phyloP scores from a whole-genome alignment of 148 eudicot species.

The Nepenthes mirabilis region DNA sequence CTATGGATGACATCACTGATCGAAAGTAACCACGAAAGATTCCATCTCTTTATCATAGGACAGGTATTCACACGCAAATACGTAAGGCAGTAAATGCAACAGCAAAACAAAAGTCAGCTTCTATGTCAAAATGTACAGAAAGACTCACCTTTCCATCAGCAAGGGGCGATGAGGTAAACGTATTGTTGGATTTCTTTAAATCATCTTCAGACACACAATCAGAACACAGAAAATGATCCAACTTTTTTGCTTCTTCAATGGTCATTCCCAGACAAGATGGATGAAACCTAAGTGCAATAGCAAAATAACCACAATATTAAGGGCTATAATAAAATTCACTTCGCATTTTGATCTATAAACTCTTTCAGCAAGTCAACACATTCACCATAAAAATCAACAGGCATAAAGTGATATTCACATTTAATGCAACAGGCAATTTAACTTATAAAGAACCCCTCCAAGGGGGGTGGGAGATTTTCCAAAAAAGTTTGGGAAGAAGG shows the following conservation, averaged over 20 bases:
- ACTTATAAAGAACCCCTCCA: too few species aligned
- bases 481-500: too few species aligned
- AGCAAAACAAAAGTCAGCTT: too few species aligned
- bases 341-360: neutral
- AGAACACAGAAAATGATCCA: slow-evolving; percentile 77
- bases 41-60: too few species aligned
- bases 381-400: too few species aligned
- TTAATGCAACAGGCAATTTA: too few species aligned
- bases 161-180: slow-evolving; percentile 5
- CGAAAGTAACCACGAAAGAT: too few species aligned
- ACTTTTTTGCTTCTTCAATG: slow-evolving; percentile 83
- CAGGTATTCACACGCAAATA: too few species aligned
- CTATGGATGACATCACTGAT: too few species aligned
- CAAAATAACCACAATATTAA: neutral
- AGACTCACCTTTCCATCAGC: slow-evolving; percentile 59
- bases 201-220: slow-evolving; percentile 67
- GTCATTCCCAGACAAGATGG: slow-evolving; percentile 92
- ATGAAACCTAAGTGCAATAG: slow-evolving; percentile 56
- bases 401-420: too few species aligned
- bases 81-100: too few species aligned
- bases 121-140: neutral
- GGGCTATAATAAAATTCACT: neutral
- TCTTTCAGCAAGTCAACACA: neutral
- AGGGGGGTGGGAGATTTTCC: too few species aligned
- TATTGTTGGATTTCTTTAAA: slow-evolving; percentile 41